phyloP scores from a whole-genome alignment of 148 eudicot species.

The Salicornia ramosissima region DNA sequence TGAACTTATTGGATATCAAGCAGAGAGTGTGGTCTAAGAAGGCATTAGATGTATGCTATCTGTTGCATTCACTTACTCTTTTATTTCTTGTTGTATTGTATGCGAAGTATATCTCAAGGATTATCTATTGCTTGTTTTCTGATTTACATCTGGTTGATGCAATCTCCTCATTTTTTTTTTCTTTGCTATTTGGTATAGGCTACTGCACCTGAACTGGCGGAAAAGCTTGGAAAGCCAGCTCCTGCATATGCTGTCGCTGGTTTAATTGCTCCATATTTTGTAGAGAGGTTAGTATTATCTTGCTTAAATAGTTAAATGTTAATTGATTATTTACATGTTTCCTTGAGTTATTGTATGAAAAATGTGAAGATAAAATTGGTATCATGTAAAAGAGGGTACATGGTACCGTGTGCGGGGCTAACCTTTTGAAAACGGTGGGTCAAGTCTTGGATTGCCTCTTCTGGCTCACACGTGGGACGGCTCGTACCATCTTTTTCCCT shows the following conservation, averaged over 20 bases:
- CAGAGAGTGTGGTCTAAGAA: slow-evolving; percentile 66
- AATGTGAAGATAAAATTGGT: too few species aligned
- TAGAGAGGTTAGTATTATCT: slow-evolving; percentile 53
- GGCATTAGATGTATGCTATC: slow-evolving; percentile 58
- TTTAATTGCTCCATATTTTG: slow-evolving; percentile 57
- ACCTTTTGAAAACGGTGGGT: too few species aligned
- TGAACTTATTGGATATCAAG: slow-evolving; percentile 88
- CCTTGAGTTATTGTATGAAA: neutral
- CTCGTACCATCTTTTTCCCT: too few species aligned
- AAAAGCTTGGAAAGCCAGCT: slow-evolving; percentile 73
- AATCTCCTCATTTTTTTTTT: neutral
- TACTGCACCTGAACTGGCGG: slow-evolving; percentile 78
- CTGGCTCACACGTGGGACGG: too few species aligned
- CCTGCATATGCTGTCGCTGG: slow-evolving; percentile 95
- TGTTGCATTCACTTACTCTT: slow-evolving; percentile 6
- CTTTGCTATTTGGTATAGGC: slow-evolving; percentile 43
- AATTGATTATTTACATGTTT: neutral
- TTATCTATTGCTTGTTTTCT: neutral
- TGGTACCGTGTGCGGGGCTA: neutral
- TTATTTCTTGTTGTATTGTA: neutral
- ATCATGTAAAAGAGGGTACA: neutral
- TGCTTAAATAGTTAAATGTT: too few species aligned
- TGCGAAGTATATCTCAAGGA: neutral
- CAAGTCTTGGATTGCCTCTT: too few species aligned
- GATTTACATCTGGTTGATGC: slow-evolving; percentile 2